Base-by-base conservation (phyloP, 495 filamentous ascomycete species). In the Penicillium pancosmium region DNA sequence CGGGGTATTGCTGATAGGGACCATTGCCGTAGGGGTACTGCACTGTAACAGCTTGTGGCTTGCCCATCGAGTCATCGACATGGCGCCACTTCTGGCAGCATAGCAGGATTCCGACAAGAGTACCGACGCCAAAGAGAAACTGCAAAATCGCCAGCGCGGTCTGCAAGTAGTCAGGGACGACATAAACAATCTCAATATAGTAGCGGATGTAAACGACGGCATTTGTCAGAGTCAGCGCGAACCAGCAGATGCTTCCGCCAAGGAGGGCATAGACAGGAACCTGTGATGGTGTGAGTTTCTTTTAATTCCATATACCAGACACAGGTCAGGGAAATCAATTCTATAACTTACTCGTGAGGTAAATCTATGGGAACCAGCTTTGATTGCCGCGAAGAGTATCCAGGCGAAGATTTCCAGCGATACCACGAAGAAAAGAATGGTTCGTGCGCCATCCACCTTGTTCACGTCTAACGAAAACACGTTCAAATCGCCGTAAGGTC, bases 361-460 rank as follows among this genome's bases (percentile, higher is more conserved):
- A 15, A 69, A 71, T 9, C 61, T 59, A 33, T 62, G 52, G 4
- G 50, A 58, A 2, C 66, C 60, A 10, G 66, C 61, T 54, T 71
- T 71, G 35, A 61, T 50, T 9, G 50, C 44, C 25, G 66, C 57
- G 50, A 63, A 65, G 18, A 67, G 50, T 12, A 50, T 13, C 63
- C 63, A 69, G 11, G 52, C 54, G 2, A 69, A 25, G n/a, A 71
- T 58, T 38, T 71, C 68, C 49, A 65, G 13, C 1, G 68, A 60
- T 8, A 67, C 18, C 6, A 68, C 2, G 52, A 58, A 69, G 44
- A 54, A 64, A 8, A 68, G 33, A 38, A 68, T 63, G 6, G 18
- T 16, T 1, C 52, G 52, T 0, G 63, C 66, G 5, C 13, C 10
- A 23, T 52, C 41, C 8, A 71, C 12, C 12, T 63, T 62, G 38